These are phyloP conservation scores for Kodamaea sp. DNA, from an alignment of 1,139 yeast species.

Conservation along the genomic window DNA sequence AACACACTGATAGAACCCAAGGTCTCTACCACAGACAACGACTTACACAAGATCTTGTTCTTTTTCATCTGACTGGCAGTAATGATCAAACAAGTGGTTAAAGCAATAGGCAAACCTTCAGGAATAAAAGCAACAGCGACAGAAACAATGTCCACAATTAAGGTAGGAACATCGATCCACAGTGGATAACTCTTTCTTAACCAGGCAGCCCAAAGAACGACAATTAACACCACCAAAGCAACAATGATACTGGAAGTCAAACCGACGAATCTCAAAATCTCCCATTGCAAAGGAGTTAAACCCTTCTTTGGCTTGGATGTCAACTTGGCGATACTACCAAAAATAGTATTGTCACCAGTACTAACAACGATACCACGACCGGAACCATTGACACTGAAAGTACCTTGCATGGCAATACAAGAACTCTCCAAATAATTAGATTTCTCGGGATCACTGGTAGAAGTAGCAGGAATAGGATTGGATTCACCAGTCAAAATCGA, in stretches of 20 bases:
- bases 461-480: conserved; percentile 25
- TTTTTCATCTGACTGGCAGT: conserved; percentile 33
- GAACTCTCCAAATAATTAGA: conserved; percentile 45
- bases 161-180: conserved; percentile 35
- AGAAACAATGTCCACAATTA: conserved; percentile 35
- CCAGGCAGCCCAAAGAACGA: conserved; percentile 51
- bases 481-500: conserved; percentile 41
- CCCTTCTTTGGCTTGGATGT: conserved; percentile 31
- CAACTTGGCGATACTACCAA: conserved; percentile 35
- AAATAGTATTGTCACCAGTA: conserved; percentile 34
- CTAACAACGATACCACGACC: conserved; percentile 35
- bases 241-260: conserved; percentile 25
- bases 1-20: conserved; percentile 37
- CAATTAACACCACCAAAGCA: conserved; percentile 23
- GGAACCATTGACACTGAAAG: conserved; percentile 34
- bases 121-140: conserved; percentile 38
- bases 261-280: conserved; percentile 30
- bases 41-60: conserved; percentile 30
- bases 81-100: conserved; percentile 35
- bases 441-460: conserved; percentile 21
- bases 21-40: conserved; percentile 34
- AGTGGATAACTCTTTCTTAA: conserved; percentile 27
- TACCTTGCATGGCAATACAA: conserved; percentile 49
- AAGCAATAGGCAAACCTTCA: conserved; percentile 38
- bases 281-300: conserved; percentile 34